These are phyloP conservation scores for Pythium guiyangense DNA, from an alignment of 352 stramenopile species.

Conservation along the genomic window DNA sequence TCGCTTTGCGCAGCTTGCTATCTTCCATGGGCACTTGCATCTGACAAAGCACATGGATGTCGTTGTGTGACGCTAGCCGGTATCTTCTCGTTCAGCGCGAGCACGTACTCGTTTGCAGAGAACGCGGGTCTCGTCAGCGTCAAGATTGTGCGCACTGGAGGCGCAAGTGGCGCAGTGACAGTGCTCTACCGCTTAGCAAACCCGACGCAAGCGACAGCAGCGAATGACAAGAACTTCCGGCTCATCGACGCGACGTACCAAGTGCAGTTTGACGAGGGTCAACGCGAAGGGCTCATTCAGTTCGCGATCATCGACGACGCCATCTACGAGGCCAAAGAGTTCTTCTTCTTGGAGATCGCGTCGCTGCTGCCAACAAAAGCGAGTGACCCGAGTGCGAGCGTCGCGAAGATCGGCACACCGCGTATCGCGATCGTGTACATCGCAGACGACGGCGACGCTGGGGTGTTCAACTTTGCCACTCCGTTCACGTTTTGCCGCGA, in stretches of 20 bases:
- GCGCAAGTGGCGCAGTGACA: constrained; percentile 30
- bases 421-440: constrained; percentile 40
- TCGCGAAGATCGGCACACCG: constrained; percentile 33
- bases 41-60: not conserved
- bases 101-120: constrained; percentile 50
- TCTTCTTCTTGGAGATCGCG: constrained; percentile 58
- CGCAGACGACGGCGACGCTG: constrained; percentile 54
- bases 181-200: constrained; percentile 45
- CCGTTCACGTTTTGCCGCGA: constrained; percentile 57
- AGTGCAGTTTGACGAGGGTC: constrained; percentile 44
- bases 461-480: constrained; percentile 51
- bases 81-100: constrained; percentile 49
- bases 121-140: constrained; percentile 37
- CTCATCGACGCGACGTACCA: constrained; percentile 29
- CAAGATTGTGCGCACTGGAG: constrained; percentile 40
- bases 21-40: not conserved
- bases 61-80: constrained; percentile 21
- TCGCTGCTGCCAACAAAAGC: constrained; percentile 25
- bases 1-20: not conserved
- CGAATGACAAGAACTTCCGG: constrained; percentile 59
- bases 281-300: constrained; percentile 38
- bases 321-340: constrained; percentile 59
- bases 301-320: constrained; percentile 55
- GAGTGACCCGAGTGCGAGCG: constrained; percentile 20
- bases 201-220: constrained; percentile 39